Conservation (phyloP, 768 basidiomycete genomes). For the Xerocomellus intermedius region DNA sequence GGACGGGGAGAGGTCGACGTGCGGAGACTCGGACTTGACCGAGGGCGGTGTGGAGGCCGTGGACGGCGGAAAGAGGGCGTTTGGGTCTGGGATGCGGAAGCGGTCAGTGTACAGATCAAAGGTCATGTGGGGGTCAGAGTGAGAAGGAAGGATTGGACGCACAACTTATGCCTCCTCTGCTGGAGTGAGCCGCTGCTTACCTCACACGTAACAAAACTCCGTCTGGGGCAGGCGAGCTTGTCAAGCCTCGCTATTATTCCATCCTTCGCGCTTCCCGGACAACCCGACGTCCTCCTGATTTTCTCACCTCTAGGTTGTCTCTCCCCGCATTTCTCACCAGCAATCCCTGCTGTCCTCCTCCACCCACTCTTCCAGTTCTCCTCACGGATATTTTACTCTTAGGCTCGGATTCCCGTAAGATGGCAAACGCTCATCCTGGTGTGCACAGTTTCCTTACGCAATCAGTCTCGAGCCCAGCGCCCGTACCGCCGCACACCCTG, state of each 20-base stretch:
- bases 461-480: neutral
- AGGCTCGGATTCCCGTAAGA: neutral
- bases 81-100: constrained; percentile 14
- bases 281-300: neutral
- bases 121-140: constrained; percentile 15
- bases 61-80: neutral
- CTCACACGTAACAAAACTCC: constrained; percentile 15
- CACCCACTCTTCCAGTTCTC: too few relatives aligned
- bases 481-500: neutral
- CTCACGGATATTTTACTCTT: neutral
- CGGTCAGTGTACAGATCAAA: constrained; percentile 25
- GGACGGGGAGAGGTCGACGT: constrained; percentile 22
- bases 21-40: constrained; percentile 32
- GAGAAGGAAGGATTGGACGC: neutral
- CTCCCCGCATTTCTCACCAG: constrained; percentile 5
- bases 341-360: neutral
- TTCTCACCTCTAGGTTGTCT: constrained; percentile 1
- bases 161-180: constrained; percentile 12
- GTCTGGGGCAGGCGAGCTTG: neutral
- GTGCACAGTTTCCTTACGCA: neutral
- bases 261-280: constrained; percentile 1
- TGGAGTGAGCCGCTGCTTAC: constrained; percentile 11
- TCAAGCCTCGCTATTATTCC: neutral
- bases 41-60: constrained; percentile 16
- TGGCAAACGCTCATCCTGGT: neutral